phyloP scores from a whole-genome alignment of 2,329 filamentous ascomycete genomes.

The Didymella glomerata region DNA sequence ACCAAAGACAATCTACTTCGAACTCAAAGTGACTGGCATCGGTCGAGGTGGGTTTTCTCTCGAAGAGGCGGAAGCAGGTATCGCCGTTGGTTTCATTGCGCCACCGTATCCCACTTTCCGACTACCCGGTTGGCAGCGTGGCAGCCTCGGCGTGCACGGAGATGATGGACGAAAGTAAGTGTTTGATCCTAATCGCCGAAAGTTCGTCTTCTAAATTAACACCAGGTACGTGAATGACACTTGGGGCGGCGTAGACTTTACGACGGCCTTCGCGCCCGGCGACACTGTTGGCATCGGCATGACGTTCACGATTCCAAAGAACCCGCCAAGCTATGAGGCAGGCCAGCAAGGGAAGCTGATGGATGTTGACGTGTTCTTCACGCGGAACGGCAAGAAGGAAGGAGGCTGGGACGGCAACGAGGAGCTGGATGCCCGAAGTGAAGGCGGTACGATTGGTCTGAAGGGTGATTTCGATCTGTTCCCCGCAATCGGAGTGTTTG shows the following conservation, averaged over 20 bases:
- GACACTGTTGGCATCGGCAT: slow-evolving; percentile 78
- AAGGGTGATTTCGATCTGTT: slow-evolving; percentile 76
- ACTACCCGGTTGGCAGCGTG: slow-evolving; percentile 82
- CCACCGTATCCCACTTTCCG: slow-evolving; percentile 80
- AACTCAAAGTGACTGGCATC: slow-evolving; percentile 66
- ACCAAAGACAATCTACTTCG: slow-evolving; percentile 73
- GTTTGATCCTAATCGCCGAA: neutral
- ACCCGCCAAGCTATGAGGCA: slow-evolving; percentile 48
- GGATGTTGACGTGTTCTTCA: slow-evolving; percentile 72
- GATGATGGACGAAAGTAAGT: slow-evolving; percentile 81
- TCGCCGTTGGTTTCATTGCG: slow-evolving; percentile 75
- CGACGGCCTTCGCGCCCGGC: slow-evolving; percentile 67
- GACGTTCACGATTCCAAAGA: slow-evolving; percentile 59
- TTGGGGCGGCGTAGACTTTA: slow-evolving; percentile 76
- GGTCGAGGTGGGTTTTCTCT: slow-evolving; percentile 43
- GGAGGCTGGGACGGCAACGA: slow-evolving; percentile 78
- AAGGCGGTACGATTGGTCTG: slow-evolving; percentile 69
- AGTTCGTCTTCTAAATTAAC: neutral
- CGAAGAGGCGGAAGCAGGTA: slow-evolving; percentile 59
- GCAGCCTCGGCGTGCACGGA: slow-evolving; percentile 76
- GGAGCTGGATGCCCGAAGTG: slow-evolving; percentile 72
- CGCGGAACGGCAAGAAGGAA: slow-evolving; percentile 67
- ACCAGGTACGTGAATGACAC: slow-evolving; percentile 73
- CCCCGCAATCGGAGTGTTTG: slow-evolving; percentile 75
- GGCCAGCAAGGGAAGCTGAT: slow-evolving; percentile 44